Evolutionary conservation across 1,284 basidiomycete species (phyloP).

Genomic region (Hypsizygus ulmarius): DNA sequence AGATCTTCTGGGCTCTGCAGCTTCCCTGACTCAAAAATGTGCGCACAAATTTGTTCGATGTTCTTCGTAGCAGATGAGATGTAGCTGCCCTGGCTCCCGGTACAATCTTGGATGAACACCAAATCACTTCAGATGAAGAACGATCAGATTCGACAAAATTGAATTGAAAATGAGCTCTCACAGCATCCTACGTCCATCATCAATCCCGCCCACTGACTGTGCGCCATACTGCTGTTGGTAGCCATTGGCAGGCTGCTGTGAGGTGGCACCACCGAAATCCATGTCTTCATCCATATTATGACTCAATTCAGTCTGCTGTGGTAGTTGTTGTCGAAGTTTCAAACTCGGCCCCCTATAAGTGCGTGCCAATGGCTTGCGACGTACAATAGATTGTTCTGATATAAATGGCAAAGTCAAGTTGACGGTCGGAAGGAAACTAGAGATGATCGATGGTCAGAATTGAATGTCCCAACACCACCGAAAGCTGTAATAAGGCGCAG

Average conservation of each 20-base stretch:
- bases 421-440: constrained; percentile 15
- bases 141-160: constrained; percentile 12
- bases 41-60: constrained; percentile 94
- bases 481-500: constrained; percentile 21
- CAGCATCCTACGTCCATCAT: constrained; percentile 67
- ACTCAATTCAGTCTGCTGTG: constrained; percentile 16
- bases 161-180: constrained; percentile 38
- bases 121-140: constrained; percentile 61
- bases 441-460: constrained; percentile 23
- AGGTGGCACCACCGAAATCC: constrained; percentile 47
- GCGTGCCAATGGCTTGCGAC: not conserved
- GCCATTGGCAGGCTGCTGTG: constrained; percentile 36
- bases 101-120: constrained; percentile 89
- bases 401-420: constrained; percentile 4
- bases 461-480: constrained; percentile 10
- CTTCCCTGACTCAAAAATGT: constrained; percentile 94
- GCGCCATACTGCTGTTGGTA: constrained; percentile 35
- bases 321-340: constrained; percentile 11
- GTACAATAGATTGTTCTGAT: no score
- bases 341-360: constrained; percentile 14
- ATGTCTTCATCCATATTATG: constrained; percentile 74
- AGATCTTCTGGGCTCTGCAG: constrained; percentile 86
- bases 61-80: constrained; percentile 94
- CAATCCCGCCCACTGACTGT: constrained; percentile 20
- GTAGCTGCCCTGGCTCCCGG: constrained; percentile 83